phyloP scores from a whole-genome alignment of 768 basidiomycete genomes.

The Tricholoma matsutake region DNA sequence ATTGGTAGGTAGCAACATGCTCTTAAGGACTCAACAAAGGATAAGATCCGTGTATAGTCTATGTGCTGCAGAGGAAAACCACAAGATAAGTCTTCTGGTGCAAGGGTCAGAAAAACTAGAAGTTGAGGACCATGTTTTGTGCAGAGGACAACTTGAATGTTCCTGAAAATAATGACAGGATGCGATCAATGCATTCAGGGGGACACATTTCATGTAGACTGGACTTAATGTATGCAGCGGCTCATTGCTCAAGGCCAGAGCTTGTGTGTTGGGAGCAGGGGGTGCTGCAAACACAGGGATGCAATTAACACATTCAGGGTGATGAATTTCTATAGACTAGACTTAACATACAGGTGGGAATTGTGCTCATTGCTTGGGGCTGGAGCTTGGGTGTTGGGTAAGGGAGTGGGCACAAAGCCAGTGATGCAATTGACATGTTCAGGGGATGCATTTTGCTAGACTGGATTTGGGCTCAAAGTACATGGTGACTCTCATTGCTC shows the following conservation, averaged over 20 bases:
- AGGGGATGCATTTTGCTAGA: not conserved
- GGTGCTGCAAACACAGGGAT: not conserved
- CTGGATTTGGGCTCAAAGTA: not conserved
- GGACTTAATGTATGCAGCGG: not conserved
- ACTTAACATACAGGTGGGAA: not conserved
- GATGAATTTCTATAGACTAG: not conserved
- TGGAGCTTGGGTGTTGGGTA: not conserved
- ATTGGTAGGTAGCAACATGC: not conserved
- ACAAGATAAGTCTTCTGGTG: not conserved
- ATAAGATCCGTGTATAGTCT: not conserved
- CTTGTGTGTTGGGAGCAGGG: not conserved
- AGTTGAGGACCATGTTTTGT: not conserved
- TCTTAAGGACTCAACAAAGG: not conserved
- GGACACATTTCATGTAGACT: not conserved
- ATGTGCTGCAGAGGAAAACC: not conserved
- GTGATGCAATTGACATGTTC: too few species aligned
- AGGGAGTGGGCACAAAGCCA: not conserved
- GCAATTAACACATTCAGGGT: not conserved
- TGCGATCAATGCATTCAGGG: not conserved
- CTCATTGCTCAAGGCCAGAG: not conserved
- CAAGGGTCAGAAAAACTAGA: not conserved
- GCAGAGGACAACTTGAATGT: not conserved
- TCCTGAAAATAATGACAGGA: not conserved
- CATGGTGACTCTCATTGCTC: not conserved
- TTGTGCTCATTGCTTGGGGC: not conserved